Base-by-base conservation (phyloP, 805 yeast genomes). In the Saccharomyces jurei region DNA sequence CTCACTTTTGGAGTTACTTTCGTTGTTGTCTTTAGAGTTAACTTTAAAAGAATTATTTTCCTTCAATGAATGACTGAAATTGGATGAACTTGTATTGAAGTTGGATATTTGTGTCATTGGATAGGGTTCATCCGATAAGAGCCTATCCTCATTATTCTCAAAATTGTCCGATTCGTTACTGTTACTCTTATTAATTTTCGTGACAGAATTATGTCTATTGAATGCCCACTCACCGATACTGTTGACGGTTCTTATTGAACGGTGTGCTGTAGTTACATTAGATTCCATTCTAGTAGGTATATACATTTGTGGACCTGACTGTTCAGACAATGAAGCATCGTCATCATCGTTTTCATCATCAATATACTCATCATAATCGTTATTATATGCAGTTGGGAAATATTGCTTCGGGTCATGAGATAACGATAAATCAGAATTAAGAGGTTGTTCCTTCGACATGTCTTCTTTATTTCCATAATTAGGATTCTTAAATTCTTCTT, bases 221-320 rank as follows among this genome's bases (percentile, higher is more conserved):
- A 59, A 57, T 3, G 61, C 63, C 68, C 67, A 66, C 28, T 65
- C 70, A n/a, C 68, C 69, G 41, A 61, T 62, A 59, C 70, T 68
- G 51, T 63, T 65, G 4, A 60, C 58, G 0, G 70, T 67, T 36
- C 64, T 55, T 48, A 66, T 60, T 1, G 71, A 68, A 52, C 69
- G 58, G 53, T 66, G 68, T 4, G 68, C 68, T 1, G 63, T 60
- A 1, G 68, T 63, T 11, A 57, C 61, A 50, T 66, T 64, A 6
- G 68, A 58, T 27, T 59, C 56, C 30, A 60, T 51, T 46, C 63
- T 60, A 29, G 65, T 60, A 4, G 70, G 63, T 11, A 57, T 51
- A 51, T 59, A 64, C 60, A 63, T 60, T 30, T 56, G 57, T 14
- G 63, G 59, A n/a, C 52, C 52, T 13, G 57, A 54, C 31, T 57